Base-by-base conservation (phyloP, 306 rosid species). In the Gastrolobium villosum region DNA sequence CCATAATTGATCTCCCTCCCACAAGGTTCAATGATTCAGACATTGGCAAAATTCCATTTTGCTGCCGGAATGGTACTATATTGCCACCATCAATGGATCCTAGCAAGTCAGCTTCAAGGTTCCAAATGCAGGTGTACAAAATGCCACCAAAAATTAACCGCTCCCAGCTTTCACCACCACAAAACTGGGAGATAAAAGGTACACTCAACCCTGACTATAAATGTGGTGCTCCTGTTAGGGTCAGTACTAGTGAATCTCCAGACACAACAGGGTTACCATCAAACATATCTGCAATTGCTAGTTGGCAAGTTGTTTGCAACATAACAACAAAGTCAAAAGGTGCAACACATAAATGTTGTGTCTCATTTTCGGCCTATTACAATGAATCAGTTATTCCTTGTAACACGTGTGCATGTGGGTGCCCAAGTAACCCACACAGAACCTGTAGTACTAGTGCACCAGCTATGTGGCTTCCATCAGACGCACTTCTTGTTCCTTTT, bases 281-380 rank as follows among this genome's bases (percentile, higher is more conserved):
- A 34, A 93, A 86, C 39, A 74, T 83, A 69, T 82, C 97, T 48
- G 88, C 96, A 7, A 86, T 93, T 39, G 97, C 96, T 8, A 95
- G 90, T 53, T 95, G 99, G 98, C 98, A 95, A 79, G 84, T 95
- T 62, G 94, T 93, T 64, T 95, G 99, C 85, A 95, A 93, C 73
- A 84, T 93, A 63, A 90, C 98, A 9, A 86, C 98, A 9, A 86
- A 43, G 61, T 65, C 77, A 43, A 84, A 87, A 75, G 80, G 69
- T 1, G 26, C 85, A 37, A 35, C 41, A n/a, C 90, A 88, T 2
- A 93, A 85, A 86, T 95, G 99, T 41, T 95, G 99, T n/a, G 98
- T 95, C 53, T 95, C 99, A 1, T 95, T 93, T 82, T 95, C 99
- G 11, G 92, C 98, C 13, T 95, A 41, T 84, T 91, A 88, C 81